A percentile compares a stretch with the other conserved stretches of the same genome.
These are phyloP conservation scores for Cytospora schulzeri DNA, from an alignment of 2,329 filamentous ascomycete species.

Conservation along the genomic window DNA sequence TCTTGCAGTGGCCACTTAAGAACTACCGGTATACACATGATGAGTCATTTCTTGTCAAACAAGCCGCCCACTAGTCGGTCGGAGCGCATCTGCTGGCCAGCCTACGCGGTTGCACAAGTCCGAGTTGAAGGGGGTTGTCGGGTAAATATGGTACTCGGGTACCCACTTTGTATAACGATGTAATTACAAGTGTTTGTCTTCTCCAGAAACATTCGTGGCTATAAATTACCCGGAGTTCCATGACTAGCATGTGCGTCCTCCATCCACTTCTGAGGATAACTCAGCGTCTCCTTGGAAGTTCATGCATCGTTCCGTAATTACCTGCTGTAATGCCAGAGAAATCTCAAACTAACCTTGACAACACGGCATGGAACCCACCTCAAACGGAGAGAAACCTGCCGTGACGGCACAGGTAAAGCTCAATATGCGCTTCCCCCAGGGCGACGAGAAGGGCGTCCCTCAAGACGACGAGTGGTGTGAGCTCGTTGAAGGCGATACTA, in stretches of 20 bases:
- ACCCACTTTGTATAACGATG: not conserved
- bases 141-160: not conserved
- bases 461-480: conserved; percentile 17
- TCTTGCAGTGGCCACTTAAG: too few relatives aligned
- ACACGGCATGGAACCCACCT: too few relatives aligned
- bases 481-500: conserved; percentile 6
- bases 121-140: not conserved
- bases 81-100: not conserved
- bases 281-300: too few relatives aligned
- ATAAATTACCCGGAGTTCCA: too few relatives aligned
- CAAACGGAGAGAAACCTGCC: not conserved
- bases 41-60: too few relatives aligned
- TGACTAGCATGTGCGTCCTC: too few relatives aligned
- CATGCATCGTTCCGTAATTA: too few relatives aligned
- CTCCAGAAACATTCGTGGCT: not conserved
- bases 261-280: too few relatives aligned
- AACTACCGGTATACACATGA: too few relatives aligned
- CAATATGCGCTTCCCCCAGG: conserved; percentile 12
- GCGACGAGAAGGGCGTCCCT: not conserved
- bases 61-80: not conserved
- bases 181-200: not conserved
- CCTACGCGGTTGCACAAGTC: not conserved
- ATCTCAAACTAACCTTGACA: too few relatives aligned
- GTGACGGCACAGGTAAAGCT: not conserved
- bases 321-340: too few relatives aligned